Evolutionary conservation across 2,329 filamentous ascomycete genomes (phyloP).

Genomic region (Fusarium sp.): DNA sequence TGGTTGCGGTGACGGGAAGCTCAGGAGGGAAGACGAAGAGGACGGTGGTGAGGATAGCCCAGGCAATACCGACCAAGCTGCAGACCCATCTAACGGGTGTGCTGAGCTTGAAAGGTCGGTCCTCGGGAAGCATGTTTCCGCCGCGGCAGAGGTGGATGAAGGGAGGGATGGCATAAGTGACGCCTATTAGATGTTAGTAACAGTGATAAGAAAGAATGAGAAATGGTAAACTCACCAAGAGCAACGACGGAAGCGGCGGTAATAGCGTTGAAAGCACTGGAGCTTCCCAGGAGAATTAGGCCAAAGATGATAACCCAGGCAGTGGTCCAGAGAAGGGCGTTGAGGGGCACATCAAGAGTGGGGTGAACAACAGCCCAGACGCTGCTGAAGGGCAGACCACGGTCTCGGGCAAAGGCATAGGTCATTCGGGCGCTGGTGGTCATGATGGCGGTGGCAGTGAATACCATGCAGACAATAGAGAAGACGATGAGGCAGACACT

Average conservation of each 20-base stretch:
- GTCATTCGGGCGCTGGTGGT: constrained; percentile 75
- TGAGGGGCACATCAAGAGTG: constrained; percentile 73
- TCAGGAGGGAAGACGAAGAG: constrained; percentile 81
- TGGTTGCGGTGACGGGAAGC: constrained; percentile 71
- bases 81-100: constrained; percentile 52
- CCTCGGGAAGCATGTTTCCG: constrained; percentile 72
- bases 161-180: constrained; percentile 82
- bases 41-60: constrained; percentile 77
- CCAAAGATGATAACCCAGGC: constrained; percentile 76
- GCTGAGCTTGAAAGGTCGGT: constrained; percentile 52
- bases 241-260: constrained; percentile 79
- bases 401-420: constrained; percentile 74
- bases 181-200: constrained; percentile 31
- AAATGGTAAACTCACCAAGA: constrained; percentile 54
- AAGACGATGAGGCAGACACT: constrained; percentile 75
- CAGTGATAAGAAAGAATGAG: neutral
- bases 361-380: constrained; percentile 73
- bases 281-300: constrained; percentile 76
- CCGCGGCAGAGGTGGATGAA: constrained; percentile 76
- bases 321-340: constrained; percentile 72
- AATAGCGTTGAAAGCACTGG: constrained; percentile 77
- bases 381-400: constrained; percentile 73
- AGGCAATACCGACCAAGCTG: constrained; percentile 67
- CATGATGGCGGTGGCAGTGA: constrained; percentile 73
- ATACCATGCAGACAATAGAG: constrained; percentile 73